Base-by-base conservation (phyloP, 2,329 filamentous ascomycete species). In the Pseudonectria foliicola region DNA sequence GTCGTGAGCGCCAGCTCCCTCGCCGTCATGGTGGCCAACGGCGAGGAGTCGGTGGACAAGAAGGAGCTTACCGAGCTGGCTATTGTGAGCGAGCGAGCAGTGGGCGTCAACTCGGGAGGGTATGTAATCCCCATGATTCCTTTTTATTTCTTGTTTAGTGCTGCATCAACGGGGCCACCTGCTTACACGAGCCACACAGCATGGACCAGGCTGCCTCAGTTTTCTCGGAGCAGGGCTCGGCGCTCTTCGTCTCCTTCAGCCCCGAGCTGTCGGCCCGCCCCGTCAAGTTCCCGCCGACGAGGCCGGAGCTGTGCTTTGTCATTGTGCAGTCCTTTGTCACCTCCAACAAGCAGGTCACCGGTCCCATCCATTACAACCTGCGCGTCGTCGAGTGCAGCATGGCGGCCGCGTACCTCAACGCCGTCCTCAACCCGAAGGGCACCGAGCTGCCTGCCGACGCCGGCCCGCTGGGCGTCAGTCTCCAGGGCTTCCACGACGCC, bases 191-290 rank as follows among this genome's bases (percentile, higher is more conserved):
- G 38, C 1, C 28, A 37, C 18, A 41, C 43, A 87, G 89, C 37
- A 96, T 98, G 92, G 92, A 98, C 56, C 92, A 98, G 66, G 82
- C 88, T 11, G 92, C 92, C 24, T 96, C 90, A 0, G 90, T 98
- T 44, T 92, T 98, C 63, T 90, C 88, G 1, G 74, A 86, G 52
- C 80, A 81, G 46, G 89, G 86, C 33, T 85, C 84, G 26, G 88
- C 92, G 8, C 76, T 95, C 28, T 89, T 93, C 56, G 90, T 95
- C 40, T 85, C 82, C 8, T 98, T 98, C 66, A 79, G 79, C 44
- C 92, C 92, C 3, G 71, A 68, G 13, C 80, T 98, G 33, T 71
- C 75, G 15, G 87, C 83, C 23, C 74, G 78, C 35, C 82, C 89
- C 29, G 80, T 96, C 41, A 74, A 80, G 27, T 87, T 98, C 58